phyloP scores from a whole-genome alignment of 2,329 filamentous ascomycete genomes.

The Esteya vermicola region DNA sequence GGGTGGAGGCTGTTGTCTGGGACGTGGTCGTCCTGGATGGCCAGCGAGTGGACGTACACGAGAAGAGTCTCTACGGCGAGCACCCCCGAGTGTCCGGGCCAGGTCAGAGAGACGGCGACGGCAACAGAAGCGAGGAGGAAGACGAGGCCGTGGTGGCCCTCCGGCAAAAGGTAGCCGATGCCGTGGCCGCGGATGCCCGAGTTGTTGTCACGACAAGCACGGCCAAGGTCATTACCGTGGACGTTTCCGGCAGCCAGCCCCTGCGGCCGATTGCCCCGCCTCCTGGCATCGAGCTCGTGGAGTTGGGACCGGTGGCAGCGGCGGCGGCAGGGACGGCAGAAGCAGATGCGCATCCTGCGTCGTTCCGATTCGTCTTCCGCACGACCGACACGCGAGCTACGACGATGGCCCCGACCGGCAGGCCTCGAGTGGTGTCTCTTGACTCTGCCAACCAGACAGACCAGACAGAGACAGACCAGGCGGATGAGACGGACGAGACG shows the following conservation, averaged over 20 bases:
- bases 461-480: no score
- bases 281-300: slow-evolving; percentile 44
- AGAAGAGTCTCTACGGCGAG: slow-evolving; percentile 17
- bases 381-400: not conserved
- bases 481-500: no score
- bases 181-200: slow-evolving; percentile 39
- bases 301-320: slow-evolving; percentile 23
- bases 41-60: slow-evolving; percentile 39
- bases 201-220: slow-evolving; percentile 45
- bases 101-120: not conserved
- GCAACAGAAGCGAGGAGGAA: slow-evolving; percentile 16
- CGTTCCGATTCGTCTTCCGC: slow-evolving; percentile 46
- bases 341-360: no score
- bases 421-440: not conserved
- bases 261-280: slow-evolving; percentile 37
- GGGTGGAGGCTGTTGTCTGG: slow-evolving; percentile 46
- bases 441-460: not conserved
- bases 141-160: slow-evolving; percentile 33
- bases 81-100: slow-evolving; percentile 14
- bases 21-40: slow-evolving; percentile 51
- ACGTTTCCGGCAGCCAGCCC: slow-evolving; percentile 40
- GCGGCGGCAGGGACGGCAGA: slow-evolving; percentile 11
- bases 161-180: slow-evolving; percentile 38
- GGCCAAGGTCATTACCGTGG: slow-evolving; percentile 50
- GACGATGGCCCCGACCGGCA: not conserved